Conservation (phyloP, 1,284 basidiomycete species). For the Trichosporon inkin region DNA sequence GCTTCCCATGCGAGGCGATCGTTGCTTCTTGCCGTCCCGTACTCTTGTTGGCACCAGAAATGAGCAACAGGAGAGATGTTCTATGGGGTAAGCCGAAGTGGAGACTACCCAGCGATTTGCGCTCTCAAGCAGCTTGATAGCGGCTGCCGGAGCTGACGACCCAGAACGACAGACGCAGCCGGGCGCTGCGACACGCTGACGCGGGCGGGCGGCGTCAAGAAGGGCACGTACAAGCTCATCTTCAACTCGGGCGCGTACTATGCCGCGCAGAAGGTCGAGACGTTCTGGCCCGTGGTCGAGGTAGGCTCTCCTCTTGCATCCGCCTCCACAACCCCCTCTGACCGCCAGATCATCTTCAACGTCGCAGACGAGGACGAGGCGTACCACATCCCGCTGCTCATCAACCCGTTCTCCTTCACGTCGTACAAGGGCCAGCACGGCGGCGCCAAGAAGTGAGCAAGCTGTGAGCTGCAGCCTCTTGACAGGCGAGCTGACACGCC, state of each 20-base stretch:
- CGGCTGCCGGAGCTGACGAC: background rate
- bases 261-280: slow-evolving; percentile 58
- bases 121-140: background rate
- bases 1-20: too few relatives aligned
- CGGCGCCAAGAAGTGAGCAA: slow-evolving; percentile 6
- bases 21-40: too few relatives aligned
- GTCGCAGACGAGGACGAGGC: slow-evolving; percentile 68
- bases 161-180: slow-evolving; percentile 70
- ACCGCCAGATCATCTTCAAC: slow-evolving; percentile 65
- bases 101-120: too few relatives aligned
- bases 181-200: slow-evolving; percentile 72
- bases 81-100: slow-evolving; percentile 1
- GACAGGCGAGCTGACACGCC: background rate
- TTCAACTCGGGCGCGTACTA: slow-evolving; percentile 84
- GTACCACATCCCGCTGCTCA: slow-evolving; percentile 83
- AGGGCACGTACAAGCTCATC: slow-evolving; percentile 73
- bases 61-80: too few relatives aligned
- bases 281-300: slow-evolving; percentile 70
- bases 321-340: background rate
- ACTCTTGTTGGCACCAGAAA: too few relatives aligned
- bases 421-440: slow-evolving; percentile 58
- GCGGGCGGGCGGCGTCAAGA: slow-evolving; percentile 57
- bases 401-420: slow-evolving; percentile 87
- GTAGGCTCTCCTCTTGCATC: slow-evolving; percentile 22
- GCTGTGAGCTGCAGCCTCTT: background rate